Evolutionary conservation across 73 alveolate species (phyloP).

Genomic region (Stentor coeruleus): DNA sequence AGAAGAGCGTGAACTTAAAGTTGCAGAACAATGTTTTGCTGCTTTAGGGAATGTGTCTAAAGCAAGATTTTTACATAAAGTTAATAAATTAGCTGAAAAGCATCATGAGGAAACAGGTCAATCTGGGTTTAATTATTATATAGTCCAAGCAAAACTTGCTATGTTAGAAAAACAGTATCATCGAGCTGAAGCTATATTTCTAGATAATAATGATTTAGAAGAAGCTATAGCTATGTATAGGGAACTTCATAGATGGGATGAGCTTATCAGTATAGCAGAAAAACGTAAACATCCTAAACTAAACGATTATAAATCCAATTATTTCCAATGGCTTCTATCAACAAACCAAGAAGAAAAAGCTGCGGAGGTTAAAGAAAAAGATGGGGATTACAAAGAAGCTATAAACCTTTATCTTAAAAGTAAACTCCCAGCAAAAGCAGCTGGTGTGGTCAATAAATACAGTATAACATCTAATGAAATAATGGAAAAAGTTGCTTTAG

Average conservation of each 20-base stretch:
- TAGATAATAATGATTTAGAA: constrained; percentile 97
- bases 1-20: constrained; percentile 95
- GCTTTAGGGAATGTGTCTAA: constrained; percentile 98
- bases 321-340: constrained; percentile 97
- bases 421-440: constrained; percentile 99
- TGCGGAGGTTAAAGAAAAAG: constrained; percentile 99
- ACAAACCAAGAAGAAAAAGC: constrained; percentile 99
- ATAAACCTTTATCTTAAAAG: constrained; percentile 98
- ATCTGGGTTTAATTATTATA: constrained; percentile 89
- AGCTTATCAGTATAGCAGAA: constrained; percentile 84
- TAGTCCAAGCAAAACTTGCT: constrained; percentile 98
- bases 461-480: constrained; percentile 90
- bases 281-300: constrained; percentile 97
- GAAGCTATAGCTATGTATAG: constrained; percentile 99
- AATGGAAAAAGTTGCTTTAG: constrained; percentile 87
- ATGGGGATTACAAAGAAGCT: constrained; percentile 95
- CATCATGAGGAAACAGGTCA: constrained; percentile 71
- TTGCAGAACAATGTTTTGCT: constrained; percentile 99
- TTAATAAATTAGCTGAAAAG: constrained; percentile 30
- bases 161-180: constrained; percentile 98
- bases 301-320: constrained; percentile 92
- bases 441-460: constrained; percentile 93
- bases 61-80: constrained; percentile 90
- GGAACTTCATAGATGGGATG: constrained; percentile 99
- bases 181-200: constrained; percentile 97